Evolutionary conservation across 352 stramenopile species (phyloP), one percentile per base, ranked within the genome.

Genomic region (Globisporangium paddicum): DNA sequence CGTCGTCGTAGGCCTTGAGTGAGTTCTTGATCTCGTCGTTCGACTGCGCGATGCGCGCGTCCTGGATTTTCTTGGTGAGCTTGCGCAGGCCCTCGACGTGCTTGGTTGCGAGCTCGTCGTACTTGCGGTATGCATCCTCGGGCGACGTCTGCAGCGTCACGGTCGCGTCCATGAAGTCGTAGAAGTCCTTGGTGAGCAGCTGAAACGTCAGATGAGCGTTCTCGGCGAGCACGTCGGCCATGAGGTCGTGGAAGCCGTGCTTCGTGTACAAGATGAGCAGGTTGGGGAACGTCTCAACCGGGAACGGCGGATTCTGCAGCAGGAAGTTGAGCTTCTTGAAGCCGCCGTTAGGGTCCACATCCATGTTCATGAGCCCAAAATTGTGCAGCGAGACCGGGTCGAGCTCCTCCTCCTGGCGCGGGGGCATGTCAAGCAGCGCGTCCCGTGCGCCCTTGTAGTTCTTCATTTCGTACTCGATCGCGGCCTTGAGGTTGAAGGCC

Each of bases 311-410:
- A 67, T 98, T 96, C 35, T 87, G 73, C 46, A 99, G 66, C n/a
- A 99, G 54, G 44, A 96, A 98, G 55, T 97, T 97, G 48, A 98
- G 77, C 65, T 98, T 98, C 66, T 97, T 90, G 67, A 98, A 98
- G 52, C 89, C 92, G 19, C 77, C 79, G 37, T 88, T 93, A 18
- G 94, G 92, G 59, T 98, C 92, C 41, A 96, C 75, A 23, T 98
- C 89, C 79, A 98, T 97, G 68, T 97, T 93, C 72, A 98, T 92
- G 28, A 98, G 81, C 0, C 81, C 95, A 62, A 96, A 81, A 63
- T 93, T 93, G 71, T 93, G 84, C 44, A 93, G 66, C n/a, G 81
- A 91, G 7, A 93, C 94, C 0, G 94, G 82, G 63, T 99, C 96
- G 10, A 98, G 72, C 62, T 98, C 93, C 71, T 97, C 89, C 58